Base-by-base conservation (phyloP, 2,329 filamentous ascomycete genomes). In the Colletotrichum sidae region DNA sequence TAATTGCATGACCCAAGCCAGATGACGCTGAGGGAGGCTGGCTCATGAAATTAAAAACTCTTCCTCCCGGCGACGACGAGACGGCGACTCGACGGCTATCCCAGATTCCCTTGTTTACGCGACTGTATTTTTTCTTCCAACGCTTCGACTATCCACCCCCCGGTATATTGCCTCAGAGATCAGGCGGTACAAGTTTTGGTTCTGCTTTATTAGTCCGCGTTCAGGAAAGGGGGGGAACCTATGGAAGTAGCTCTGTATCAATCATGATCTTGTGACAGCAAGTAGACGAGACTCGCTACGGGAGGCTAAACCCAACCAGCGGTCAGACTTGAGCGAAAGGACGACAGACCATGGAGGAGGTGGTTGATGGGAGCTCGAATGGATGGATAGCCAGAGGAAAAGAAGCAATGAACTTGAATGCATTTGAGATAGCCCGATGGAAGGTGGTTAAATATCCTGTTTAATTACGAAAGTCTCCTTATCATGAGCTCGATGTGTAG, bases 1-100 rank as follows among this genome's bases (percentile, higher is more conserved):
- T 70, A 69, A 69, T 69, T 64, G 68, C 68, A 69, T 68, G 68
- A 69, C 57, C 58, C 54, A 67, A 58, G 63, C 67, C 67, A 64
- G 64, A 65, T 49, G 59, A 50, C 47, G 67, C 68, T 51, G 54
- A 55, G 66, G 65, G 59, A 63, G 62, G 66, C 59, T 68, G 68
- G 68, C 62, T 67, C 61, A 69, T 68, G 68, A 68, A 51, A 49
- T 54, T 55, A 50, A 41, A 46, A 61, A 55, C 49, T 58, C 25
- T 25, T 25, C 45, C 66, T 65, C 61, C 65, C 55, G 54, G 62
- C 51, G 60, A 64, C 54, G 60, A 60, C 44, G 57, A 61, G 57
- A 63, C 61, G 61, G 66, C 68, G 60, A 57, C 66, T 57, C 58
- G 62, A 68, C 42, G 58, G 62, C 63, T 69, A 59, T 55, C 55